Base-by-base conservation (phyloP, 805 yeast genomes). In the Diddensiella transvaalensis region DNA sequence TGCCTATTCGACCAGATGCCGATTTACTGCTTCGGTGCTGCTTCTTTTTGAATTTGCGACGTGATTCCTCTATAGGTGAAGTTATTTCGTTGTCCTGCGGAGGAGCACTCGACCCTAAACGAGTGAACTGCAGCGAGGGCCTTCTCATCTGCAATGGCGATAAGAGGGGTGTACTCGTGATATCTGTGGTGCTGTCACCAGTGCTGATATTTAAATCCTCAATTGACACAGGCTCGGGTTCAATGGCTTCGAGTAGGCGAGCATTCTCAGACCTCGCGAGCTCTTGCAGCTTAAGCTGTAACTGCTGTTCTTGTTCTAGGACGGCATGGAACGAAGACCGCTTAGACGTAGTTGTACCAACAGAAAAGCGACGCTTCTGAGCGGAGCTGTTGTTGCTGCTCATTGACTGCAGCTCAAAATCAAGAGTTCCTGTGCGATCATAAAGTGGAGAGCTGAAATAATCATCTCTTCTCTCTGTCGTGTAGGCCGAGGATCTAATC, bases 221-320 rank as follows among this genome's bases (percentile, higher is more conserved):
- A 13, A 26, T 13, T 8, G 32, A 26, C 32, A 26, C 32, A 8
- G 13, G 11, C 32, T 8, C 11, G 11, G 32, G 32, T 8, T 8
- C 8, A 8, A 13, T 26, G 8, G 32, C 13, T 26, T 26, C 32
- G 18, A 19, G 6, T 17, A 59, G 48, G 4, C 54, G 44, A 11
- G 63, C 63, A 46, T 62, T 62, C 29, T 59, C 62, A 3, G 58
- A 42, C 11, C 66, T 59, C 4, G 66, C 66, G 10, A 60, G 47
- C 42, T 41, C 54, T 40, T 52, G 54, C 3, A 62, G 48, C 44
- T 56, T 54, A 17, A 54, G 57, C 48, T 60, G 66, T 3, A 61
- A 43, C 8, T 45, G 41, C 8, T 48, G 46, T 29, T 60, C 59
- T 47, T 58, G 59, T 26, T 56, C 56, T 4, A 47, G 24, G 5